Base-by-base conservation (phyloP, 2,329 filamentous ascomycete species). In the Verticillium nonalfalfae region DNA sequence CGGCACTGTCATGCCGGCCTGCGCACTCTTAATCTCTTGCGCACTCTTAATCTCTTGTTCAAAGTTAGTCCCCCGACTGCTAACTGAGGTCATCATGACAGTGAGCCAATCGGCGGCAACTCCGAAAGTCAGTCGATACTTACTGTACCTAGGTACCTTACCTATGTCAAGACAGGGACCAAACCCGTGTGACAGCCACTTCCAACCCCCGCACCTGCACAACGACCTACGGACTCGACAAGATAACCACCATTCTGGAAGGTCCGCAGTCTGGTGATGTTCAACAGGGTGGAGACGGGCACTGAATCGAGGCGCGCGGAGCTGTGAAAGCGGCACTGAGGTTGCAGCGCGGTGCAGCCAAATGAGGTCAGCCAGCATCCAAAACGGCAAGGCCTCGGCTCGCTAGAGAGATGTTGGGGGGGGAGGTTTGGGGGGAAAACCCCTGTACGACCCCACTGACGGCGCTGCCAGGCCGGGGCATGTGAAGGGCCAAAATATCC, bases 401-500 rank as follows among this genome's bases (percentile, higher is more conserved):
- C 45, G 45, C 45, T 52, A 21, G 45, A 18, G 45, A 9, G 18
- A 21, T 9, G 18, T 18, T 52, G 45, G 45, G 45, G 45, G 45
- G 39, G 45, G 18, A 52, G 21, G 39, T 40, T 52, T 21, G 45
- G 45, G 45, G 45, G n/a, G 45, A 9, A 7, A 18, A 26, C 45
- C 45, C 45, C 45, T 52, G 45, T 52, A 18, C n/a, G 45, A 52
- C 45, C 18, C 45, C 45, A 52, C 45, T 52, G 18, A 18, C 45
- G 11, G 45, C n/a, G 45, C 45, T 52, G 18, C n/a, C 2, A 26
- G 45, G 45, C 56, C n/a, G 57, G 57, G 38, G 57, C 57, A 58
- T 58, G 57, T 58, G 57, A 58, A 34, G 57, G 26, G 38, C 38
- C 45, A 61, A 65, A 65, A 65, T 65, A 63, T 61, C 60, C 64